Evolutionary conservation across 2,329 filamentous ascomycete species (phyloP).

Genomic region (Monilinia polystroma): DNA sequence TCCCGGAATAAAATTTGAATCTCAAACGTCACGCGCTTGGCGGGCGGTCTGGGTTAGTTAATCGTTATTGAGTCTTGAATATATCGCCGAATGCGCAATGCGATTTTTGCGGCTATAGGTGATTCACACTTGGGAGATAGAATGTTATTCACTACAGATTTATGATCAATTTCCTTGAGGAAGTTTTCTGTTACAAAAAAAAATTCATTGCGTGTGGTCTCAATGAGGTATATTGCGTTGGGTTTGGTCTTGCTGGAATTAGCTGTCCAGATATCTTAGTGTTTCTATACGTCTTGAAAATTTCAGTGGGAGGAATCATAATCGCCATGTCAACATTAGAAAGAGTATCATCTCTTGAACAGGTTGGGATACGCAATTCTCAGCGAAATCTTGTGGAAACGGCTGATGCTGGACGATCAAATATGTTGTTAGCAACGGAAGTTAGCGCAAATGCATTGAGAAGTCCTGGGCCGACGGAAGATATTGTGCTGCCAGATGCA

Average conservation of each 20-base stretch:
- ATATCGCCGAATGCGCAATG: conserved; percentile 10
- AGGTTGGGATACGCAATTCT: conserved; percentile 17
- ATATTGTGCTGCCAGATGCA: conserved; percentile 14
- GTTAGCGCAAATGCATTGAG: neutral
- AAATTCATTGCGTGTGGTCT: neutral
- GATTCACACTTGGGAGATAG: neutral
- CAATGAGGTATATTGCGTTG: neutral
- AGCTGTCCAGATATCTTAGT: neutral
- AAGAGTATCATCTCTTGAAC: conserved; percentile 22
- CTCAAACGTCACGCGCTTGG: neutral
- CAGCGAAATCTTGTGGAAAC: conserved; percentile 12
- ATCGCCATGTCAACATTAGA: conserved; percentile 23
- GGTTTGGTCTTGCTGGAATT: neutral
- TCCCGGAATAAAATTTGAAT: neutral
- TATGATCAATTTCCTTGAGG: neutral
- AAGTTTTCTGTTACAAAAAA: neutral
- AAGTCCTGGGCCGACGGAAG: neutral
- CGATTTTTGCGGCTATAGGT: neutral
- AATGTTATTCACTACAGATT: neutral
- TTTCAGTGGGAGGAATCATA: neutral
- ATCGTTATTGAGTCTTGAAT: neutral
- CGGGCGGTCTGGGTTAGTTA: neutral
- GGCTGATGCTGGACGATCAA: conserved; percentile 25
- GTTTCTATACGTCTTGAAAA: neutral
- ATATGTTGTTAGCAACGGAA: conserved; percentile 20